Evolutionary conservation across 2,329 filamentous ascomycete species (phyloP).

Genomic region (Clathrospora elynae): DNA sequence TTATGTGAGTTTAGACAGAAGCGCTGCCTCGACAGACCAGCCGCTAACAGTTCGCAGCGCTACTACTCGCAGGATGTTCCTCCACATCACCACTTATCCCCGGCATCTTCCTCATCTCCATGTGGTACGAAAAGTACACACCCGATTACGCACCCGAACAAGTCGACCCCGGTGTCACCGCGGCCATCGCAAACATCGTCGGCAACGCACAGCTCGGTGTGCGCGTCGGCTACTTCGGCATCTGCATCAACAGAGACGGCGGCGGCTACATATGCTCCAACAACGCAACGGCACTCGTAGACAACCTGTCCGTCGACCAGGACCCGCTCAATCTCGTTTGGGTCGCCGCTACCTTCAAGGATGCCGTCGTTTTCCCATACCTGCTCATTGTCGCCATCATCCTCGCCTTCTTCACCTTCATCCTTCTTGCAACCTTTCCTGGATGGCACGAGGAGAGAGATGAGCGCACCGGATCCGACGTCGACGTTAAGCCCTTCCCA

Average conservation of each 20-base stretch:
- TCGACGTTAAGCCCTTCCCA: slow-evolving; percentile 92
- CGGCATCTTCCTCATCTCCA: slow-evolving; percentile 94
- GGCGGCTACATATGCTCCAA: slow-evolving; percentile 94
- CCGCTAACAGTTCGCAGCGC: slow-evolving; percentile 61
- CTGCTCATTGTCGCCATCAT: slow-evolving; percentile 98
- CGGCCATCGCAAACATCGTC: slow-evolving; percentile 87
- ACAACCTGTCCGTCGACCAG: slow-evolving; percentile 86
- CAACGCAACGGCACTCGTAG: slow-evolving; percentile 91
- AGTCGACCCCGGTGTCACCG: slow-evolving; percentile 85
- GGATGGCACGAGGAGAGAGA: slow-evolving; percentile 95
- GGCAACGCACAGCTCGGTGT: slow-evolving; percentile 83
- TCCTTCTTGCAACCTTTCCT: slow-evolving; percentile 94
- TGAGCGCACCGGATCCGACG: slow-evolving; percentile 73
- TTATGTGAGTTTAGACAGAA: slow-evolving; percentile 71
- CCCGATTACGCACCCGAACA: slow-evolving; percentile 83
- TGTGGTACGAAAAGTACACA: slow-evolving; percentile 90
- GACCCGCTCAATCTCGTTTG: slow-evolving; percentile 97
- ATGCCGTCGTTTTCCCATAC: slow-evolving; percentile 98
- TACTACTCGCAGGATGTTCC: slow-evolving; percentile 92
- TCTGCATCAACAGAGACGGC: slow-evolving; percentile 90
- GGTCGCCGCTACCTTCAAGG: slow-evolving; percentile 96
- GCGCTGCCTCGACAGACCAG: slow-evolving; percentile 16
- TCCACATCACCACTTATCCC: slow-evolving; percentile 95
- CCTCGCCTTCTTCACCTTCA: slow-evolving; percentile 93
- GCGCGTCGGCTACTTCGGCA: slow-evolving; percentile 95